A percentile compares a stretch with the other conserved stretches of the same genome.
Conservation (phyloP, 352 stramenopile species). For the Phytophthora quininea region DNA sequence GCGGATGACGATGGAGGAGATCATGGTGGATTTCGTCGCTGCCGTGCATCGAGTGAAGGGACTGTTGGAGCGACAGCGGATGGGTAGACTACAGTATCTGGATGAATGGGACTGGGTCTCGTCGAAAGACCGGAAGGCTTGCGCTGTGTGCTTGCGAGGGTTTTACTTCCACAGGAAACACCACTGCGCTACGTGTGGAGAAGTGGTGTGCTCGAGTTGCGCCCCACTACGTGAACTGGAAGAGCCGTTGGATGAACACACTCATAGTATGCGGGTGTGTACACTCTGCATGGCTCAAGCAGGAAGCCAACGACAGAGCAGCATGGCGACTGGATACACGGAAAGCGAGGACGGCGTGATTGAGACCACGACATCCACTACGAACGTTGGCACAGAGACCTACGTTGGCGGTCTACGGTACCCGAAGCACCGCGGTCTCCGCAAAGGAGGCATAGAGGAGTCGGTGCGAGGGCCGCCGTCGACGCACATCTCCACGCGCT, state of each 20-base stretch:
- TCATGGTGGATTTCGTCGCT: slow-evolving; percentile 74
- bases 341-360: slow-evolving; percentile 30
- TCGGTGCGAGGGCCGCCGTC: slow-evolving; percentile 15
- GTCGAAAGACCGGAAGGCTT: slow-evolving; percentile 75
- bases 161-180: slow-evolving; percentile 86
- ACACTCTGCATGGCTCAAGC: slow-evolving; percentile 64
- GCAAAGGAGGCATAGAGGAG: slow-evolving; percentile 23
- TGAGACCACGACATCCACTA: slow-evolving; percentile 38
- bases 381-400: slow-evolving; percentile 57
- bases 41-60: slow-evolving; percentile 60
- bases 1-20: slow-evolving; percentile 53
- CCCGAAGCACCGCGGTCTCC: slow-evolving; percentile 34
- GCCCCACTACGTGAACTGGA: slow-evolving; percentile 76
- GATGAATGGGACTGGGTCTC: slow-evolving; percentile 83
- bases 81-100: slow-evolving; percentile 75
- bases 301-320: slow-evolving; percentile 33
- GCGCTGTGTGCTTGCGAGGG: slow-evolving; percentile 73
- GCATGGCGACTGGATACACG: slow-evolving; percentile 27
- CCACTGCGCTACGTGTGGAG: slow-evolving; percentile 76
- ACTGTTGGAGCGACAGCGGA: slow-evolving; percentile 74
- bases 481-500: slow-evolving; percentile 12
- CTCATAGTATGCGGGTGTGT: slow-evolving; percentile 69
- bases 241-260: slow-evolving; percentile 61
- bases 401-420: slow-evolving; percentile 46
- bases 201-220: slow-evolving; percentile 79